Evolutionary conservation across 2,329 filamentous ascomycete genomes (phyloP), one percentile per base, ranked within the genome.

Genomic region (Alternaria dauci): DNA sequence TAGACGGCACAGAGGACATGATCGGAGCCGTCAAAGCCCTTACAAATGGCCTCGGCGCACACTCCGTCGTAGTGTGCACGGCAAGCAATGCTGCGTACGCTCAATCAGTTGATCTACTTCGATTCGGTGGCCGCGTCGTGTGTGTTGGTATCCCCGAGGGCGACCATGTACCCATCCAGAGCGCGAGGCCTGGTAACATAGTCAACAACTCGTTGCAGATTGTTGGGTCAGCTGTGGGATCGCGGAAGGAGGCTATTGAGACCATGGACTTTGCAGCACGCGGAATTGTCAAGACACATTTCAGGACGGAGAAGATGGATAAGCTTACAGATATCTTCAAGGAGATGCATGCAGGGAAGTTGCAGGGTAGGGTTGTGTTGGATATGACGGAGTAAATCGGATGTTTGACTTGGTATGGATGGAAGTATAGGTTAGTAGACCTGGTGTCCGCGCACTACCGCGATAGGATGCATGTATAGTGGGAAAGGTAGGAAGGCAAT

Each of bases 31-130:
- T 91, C 50, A 83, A 85, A 67, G 81, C 80, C 36, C 75, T 87
- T 1, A 87, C 87, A 0, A 83, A 81, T 3, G 87, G 87, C 0
- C 76, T 87, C 7, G 88, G 88, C 28, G 88, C 86, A 0, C 83
- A 87, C 60, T 86, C 86, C 1, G 88, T 87, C 2, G 76, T 91
- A 18, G 86, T 90, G 0, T 74, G 83, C 32, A 83, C 82, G 0
- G 81, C 81, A 1, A 79, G 80, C 38, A 84, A 84, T 62, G 78
- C 65, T 7, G 82, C 82, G 8, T 85, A 85, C 62, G 81, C 74
- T 1, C 69, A 70, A 18, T 75, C 74, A 1, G 69, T 81, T 59
- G 74, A 77, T 5, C 62, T 84, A 50, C 73, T 84, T 20, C 74
- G 80, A 5, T 82, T 83, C 52, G 80, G 80, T 26, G 82, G 82